These are phyloP conservation scores for Candida sanyaensis DNA, from an alignment of 1,139 yeast genomes.

Conservation along the genomic window DNA sequence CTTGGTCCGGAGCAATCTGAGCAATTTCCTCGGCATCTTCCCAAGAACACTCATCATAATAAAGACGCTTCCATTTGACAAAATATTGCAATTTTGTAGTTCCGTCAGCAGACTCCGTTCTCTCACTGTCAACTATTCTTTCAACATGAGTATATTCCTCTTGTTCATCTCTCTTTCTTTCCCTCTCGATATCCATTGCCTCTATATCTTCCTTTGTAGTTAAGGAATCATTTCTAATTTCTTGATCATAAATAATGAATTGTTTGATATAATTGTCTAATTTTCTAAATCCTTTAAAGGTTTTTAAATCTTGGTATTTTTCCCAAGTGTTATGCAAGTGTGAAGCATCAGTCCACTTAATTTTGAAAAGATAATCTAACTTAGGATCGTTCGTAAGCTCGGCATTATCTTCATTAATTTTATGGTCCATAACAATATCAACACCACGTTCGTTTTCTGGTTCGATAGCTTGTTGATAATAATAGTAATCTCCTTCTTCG, in stretches of 20 bases:
- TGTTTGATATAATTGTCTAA: slow-evolving; percentile 90
- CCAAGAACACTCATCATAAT: slow-evolving; percentile 97
- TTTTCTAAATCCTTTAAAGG: slow-evolving; percentile 74
- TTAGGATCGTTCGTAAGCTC: slow-evolving; percentile 56
- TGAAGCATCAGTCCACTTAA: slow-evolving; percentile 88
- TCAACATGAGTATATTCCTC: slow-evolving; percentile 86
- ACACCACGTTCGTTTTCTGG: slow-evolving; percentile 46
- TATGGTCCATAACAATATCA: slow-evolving; percentile 58
- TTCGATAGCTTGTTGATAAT: slow-evolving; percentile 38
- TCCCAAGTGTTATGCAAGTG: slow-evolving; percentile 98
- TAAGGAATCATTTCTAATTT: slow-evolving; percentile 72
- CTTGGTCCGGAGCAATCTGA: slow-evolving; percentile 79
- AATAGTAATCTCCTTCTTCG: slow-evolving; percentile 36
- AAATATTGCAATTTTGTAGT: slow-evolving; percentile 72
- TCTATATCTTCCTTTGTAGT: slow-evolving; percentile 91
- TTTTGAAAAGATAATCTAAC: slow-evolving; percentile 58
- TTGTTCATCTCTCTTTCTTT: slow-evolving; percentile 79
- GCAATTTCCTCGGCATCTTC: slow-evolving; percentile 91
- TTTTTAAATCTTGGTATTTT: slow-evolving; percentile 56
- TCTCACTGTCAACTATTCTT: slow-evolving; percentile 84
- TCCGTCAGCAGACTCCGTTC: slow-evolving; percentile 58
- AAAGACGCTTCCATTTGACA: slow-evolving; percentile 91
- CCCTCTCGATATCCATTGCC: slow-evolving; percentile 88
- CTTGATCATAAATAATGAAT: slow-evolving; percentile 69
- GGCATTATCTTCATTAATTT: slow-evolving; percentile 36